Conservation (phyloP, 2,329 filamentous ascomycete genomes). For the Colletotrichum phormii region DNA sequence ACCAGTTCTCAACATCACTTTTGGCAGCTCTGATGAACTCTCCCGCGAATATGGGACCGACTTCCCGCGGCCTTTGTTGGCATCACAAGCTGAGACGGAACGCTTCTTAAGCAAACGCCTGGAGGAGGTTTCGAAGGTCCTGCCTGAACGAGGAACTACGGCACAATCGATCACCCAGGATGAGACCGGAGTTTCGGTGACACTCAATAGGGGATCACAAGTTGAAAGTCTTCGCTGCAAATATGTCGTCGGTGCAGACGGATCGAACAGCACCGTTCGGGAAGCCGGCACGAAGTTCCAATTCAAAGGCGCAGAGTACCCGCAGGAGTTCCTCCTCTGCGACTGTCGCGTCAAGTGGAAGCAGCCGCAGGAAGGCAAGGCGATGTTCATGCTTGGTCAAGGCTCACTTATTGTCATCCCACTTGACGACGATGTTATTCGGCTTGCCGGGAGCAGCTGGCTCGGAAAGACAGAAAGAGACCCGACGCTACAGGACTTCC, state of each 20-base stretch:
- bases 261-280: constrained; percentile 58
- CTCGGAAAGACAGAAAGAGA: not conserved
- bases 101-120: not conserved
- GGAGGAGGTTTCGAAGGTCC: not conserved
- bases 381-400: constrained; percentile 44
- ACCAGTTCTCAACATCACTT: constrained; percentile 44
- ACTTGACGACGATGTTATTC: constrained; percentile 41
- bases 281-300: constrained; percentile 48
- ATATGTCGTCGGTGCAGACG: constrained; percentile 61
- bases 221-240: constrained; percentile 46
- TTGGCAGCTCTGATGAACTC: constrained; percentile 38
- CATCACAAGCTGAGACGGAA: not conserved
- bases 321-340: constrained; percentile 56
- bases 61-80: not conserved
- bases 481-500: constrained; percentile 24
- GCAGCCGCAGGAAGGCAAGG: constrained; percentile 20
- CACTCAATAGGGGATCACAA: constrained; percentile 37
- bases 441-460: constrained; percentile 41
- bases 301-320: constrained; percentile 56
- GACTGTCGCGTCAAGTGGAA: constrained; percentile 48
- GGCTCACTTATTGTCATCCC: constrained; percentile 52
- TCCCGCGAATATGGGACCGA: not conserved
- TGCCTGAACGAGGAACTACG: not conserved
- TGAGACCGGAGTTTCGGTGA: constrained; percentile 23
- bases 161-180: not conserved